phyloP scores from a whole-genome alignment of 352 stramenopile species.

The Peronosclerospora sorghi region DNA sequence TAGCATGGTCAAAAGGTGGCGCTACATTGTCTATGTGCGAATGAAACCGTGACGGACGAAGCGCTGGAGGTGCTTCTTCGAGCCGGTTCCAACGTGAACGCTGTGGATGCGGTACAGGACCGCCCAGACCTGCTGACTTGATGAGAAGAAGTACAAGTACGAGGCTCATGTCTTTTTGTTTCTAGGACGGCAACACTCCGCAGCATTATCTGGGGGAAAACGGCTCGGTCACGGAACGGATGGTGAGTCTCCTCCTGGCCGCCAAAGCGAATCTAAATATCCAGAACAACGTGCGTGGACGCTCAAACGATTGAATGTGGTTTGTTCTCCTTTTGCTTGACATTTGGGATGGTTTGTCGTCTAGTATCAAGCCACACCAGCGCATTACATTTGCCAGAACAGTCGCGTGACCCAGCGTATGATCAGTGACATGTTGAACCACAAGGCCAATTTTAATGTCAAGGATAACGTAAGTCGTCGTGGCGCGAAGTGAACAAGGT shows the following conservation, averaged over 20 bases:
- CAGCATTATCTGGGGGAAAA: conserved; percentile 62
- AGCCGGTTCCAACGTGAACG: conserved; percentile 25
- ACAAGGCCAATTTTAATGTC: conserved; percentile 58
- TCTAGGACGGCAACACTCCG: conserved; percentile 48
- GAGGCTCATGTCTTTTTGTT: neutral
- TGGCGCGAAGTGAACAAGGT: too few relatives aligned
- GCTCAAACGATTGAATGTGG: too few relatives aligned
- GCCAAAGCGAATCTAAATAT: conserved; percentile 39
- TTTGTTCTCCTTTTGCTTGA: too few relatives aligned
- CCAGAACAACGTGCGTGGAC: conserved; percentile 48
- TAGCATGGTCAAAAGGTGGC: conserved; percentile 46
- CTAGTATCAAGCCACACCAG: conserved; percentile 62
- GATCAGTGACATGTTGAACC: conserved; percentile 34
- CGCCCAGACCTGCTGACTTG: neutral
- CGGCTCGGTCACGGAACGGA: conserved; percentile 17
- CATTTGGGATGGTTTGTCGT: neutral
- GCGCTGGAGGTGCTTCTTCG: conserved; percentile 35
- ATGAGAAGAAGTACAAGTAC: too few relatives aligned
- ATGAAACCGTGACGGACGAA: conserved; percentile 30
- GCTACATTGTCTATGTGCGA: conserved; percentile 69
- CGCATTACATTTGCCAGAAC: conserved; percentile 70
- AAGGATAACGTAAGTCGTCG: conserved; percentile 50
- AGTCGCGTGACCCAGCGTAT: conserved; percentile 28
- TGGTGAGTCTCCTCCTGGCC: conserved; percentile 31
- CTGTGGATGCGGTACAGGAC: conserved; percentile 31